phyloP scores from a whole-genome alignment of 768 basidiomycete genomes.

The Xerocomus potaroensis region DNA sequence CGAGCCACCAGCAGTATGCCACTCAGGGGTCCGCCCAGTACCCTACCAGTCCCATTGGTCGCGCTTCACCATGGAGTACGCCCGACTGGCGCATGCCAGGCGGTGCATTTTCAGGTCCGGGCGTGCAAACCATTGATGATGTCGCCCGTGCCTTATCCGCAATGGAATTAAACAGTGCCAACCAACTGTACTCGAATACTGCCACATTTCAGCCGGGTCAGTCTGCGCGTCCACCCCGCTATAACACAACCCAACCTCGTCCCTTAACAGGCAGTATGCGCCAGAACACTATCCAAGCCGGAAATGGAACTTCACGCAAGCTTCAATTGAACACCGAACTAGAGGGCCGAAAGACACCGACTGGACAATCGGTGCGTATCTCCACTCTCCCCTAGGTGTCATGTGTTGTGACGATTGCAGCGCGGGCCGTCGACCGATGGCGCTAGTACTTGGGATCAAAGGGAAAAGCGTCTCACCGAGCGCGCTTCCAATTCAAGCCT shows the following conservation, averaged over 20 bases:
- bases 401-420: constrained; percentile 30
- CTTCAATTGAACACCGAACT: constrained; percentile 59
- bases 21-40: constrained; percentile 35
- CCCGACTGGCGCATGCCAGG: constrained; percentile 56
- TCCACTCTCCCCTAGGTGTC: constrained; percentile 40
- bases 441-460: constrained; percentile 58
- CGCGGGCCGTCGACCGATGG: constrained; percentile 31
- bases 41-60: constrained; percentile 55
- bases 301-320: constrained; percentile 40
- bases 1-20: constrained; percentile 39
- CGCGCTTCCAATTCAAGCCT: constrained; percentile 69
- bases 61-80: constrained; percentile 62
- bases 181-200: constrained; percentile 27
- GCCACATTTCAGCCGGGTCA: constrained; percentile 42
- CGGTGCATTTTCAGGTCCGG: constrained; percentile 29
- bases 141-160: constrained; percentile 69
- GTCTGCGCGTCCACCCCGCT: constrained; percentile 63
- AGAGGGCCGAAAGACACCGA: constrained; percentile 63
- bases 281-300: constrained; percentile 36
- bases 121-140: constrained; percentile 55
- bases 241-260: constrained; percentile 48
- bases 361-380: constrained; percentile 47
- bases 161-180: constrained; percentile 50
- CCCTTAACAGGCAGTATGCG: constrained; percentile 39
- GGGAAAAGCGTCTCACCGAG: constrained; percentile 51